phyloP scores from a whole-genome alignment of 1,139 yeast species.

The Suhomyces kunorum region DNA sequence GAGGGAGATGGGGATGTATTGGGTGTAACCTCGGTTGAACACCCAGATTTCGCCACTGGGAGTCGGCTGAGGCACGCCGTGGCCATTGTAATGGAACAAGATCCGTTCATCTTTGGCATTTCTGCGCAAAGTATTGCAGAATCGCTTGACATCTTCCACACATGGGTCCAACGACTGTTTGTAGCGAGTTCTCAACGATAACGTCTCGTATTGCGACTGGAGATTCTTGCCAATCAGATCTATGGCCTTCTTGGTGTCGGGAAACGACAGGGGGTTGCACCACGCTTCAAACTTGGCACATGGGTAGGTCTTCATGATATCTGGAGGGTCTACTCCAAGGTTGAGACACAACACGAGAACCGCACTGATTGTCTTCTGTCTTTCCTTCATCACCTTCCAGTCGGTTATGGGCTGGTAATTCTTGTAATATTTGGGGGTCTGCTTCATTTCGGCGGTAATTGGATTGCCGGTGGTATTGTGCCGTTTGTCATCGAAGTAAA shows the following conservation, averaged over 20 bases:
- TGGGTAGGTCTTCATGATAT: slow-evolving; percentile 88
- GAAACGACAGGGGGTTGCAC: slow-evolving; percentile 84
- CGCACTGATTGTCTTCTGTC: slow-evolving; percentile 94
- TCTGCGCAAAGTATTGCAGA: slow-evolving; percentile 84
- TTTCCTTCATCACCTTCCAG: slow-evolving; percentile 88
- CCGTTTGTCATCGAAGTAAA: slow-evolving; percentile 84
- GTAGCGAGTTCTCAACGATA: slow-evolving; percentile 83
- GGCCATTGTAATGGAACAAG: slow-evolving; percentile 94
- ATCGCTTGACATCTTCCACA: slow-evolving; percentile 91
- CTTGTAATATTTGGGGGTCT: slow-evolving; percentile 41
- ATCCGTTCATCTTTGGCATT: slow-evolving; percentile 91
- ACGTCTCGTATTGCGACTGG: slow-evolving; percentile 85
- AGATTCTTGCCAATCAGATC: slow-evolving; percentile 88
- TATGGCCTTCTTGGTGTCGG: slow-evolving; percentile 88
- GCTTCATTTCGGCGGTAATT: slow-evolving; percentile 54
- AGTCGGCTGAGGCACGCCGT: slow-evolving; percentile 98
- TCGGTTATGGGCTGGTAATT: slow-evolving; percentile 75
- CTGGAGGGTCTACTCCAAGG: slow-evolving; percentile 97
- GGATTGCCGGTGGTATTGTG: slow-evolving; percentile 92
- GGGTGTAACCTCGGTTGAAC: slow-evolving; percentile 94
- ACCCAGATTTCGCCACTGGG: slow-evolving; percentile 99
- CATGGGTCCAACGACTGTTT: slow-evolving; percentile 92
- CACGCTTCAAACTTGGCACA: slow-evolving; percentile 93
- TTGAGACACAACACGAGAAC: slow-evolving; percentile 88
- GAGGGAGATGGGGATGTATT: slow-evolving; percentile 91